Base-by-base conservation (phyloP, 768 basidiomycete species). In the Clathrus columnatus region DNA sequence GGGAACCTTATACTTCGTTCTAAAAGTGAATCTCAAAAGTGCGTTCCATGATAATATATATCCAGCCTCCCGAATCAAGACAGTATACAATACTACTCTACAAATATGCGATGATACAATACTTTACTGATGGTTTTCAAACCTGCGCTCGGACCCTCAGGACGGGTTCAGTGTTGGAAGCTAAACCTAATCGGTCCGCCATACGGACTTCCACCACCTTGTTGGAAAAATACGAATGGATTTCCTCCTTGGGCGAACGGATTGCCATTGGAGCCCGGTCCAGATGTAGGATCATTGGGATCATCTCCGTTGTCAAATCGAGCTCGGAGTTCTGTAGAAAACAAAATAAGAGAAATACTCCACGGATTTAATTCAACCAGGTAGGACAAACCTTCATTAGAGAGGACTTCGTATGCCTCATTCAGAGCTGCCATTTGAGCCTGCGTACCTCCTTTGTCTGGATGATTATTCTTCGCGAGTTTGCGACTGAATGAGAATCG, bases 301-400 rank as follows among this genome's bases (percentile, higher is more conserved):
- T 98, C 95, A 60, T 96, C 93, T 45, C 95, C 95, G 50, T 84
- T 84, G 73, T 99, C 95, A 70, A 86, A 97, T 36, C 91, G 81
- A 54, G 78, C 76, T 18, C 90, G 82, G 8, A 97, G 82, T 63
- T 97, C 92, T 78, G 60, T 1, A 21, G 20, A 7, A 54, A 5
- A 23, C 28, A 29, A 16, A 23, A 14, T 47, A 6, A 26, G n/a
- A n/a, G n/a, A n/a, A n/a, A 46, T 51, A 41, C 46, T 52, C 10
- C 8, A 42, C 24, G 5, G 16, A 24, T 50, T 4, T n/a, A 7
- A 30, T 36, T 24, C 17, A 23, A 26, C 14, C 7, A 32, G 29
- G 54, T 17, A 41, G 30, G 11, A 61, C 75, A 57, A 51, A 84
- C 84, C 85, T 11, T 84, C 81, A 46, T 94, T 80, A 43, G 76